These are phyloP conservation scores for Candida boidinii DNA, from an alignment of 805 yeast genomes.

Conservation along the genomic window DNA sequence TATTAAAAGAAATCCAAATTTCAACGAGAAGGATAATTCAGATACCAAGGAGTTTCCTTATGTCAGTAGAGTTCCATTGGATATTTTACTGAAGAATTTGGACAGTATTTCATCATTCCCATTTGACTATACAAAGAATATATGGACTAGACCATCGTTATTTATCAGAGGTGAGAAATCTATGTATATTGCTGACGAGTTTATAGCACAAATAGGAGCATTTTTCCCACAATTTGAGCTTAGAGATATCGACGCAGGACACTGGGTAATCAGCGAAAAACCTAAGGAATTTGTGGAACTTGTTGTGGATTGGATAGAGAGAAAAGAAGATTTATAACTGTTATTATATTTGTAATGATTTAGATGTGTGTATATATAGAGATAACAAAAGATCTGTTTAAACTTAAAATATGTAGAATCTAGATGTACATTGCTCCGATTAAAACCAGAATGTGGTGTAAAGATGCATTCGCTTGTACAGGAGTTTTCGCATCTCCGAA, in stretches of 20 bases:
- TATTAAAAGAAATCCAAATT: constrained; percentile 36
- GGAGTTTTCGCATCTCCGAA: no score
- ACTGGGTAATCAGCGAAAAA: constrained; percentile 87
- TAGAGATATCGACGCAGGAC: constrained; percentile 76
- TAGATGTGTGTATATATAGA: neutral
- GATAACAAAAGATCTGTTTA: neutral
- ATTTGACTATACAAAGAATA: constrained; percentile 40
- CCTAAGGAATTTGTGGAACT: constrained; percentile 65
- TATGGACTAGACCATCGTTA: constrained; percentile 66
- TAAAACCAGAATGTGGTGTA: no score
- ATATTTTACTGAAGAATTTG: constrained; percentile 55
- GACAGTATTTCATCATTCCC: constrained; percentile 75
- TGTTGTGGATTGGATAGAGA: constrained; percentile 55
- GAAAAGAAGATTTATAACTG: constrained; percentile 17
- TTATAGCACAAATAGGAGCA: constrained; percentile 58
- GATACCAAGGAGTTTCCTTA: constrained; percentile 21
- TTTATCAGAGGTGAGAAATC: constrained; percentile 77
- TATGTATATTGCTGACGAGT: constrained; percentile 75
- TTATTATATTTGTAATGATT: neutral
- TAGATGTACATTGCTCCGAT: no score
- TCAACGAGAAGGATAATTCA: constrained; percentile 13
- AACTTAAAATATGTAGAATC: no score
- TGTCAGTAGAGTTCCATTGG: constrained; percentile 61
- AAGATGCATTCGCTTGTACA: no score
- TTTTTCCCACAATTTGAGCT: constrained; percentile 75